A percentile compares a stretch with the other conserved stretches of the same genome.
phyloP scores from a whole-genome alignment of 306 rosid species.

The Comarum palustre region DNA sequence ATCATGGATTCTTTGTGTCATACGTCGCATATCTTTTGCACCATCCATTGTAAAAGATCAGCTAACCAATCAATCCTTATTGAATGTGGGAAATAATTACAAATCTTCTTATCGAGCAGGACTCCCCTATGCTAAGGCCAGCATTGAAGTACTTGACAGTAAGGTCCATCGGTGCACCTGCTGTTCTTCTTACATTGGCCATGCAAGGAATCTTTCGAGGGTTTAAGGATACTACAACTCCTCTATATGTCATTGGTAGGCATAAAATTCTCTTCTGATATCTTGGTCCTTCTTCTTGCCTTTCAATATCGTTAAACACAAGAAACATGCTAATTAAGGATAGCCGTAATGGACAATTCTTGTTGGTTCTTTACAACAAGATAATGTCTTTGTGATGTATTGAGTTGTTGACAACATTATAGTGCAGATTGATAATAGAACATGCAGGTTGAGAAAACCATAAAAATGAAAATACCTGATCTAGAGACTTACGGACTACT shows the following conservation, averaged over 20 bases:
- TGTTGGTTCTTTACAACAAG: neutral
- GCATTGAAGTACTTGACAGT: constrained; percentile 71
- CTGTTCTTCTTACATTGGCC: constrained; percentile 96
- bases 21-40: neutral
- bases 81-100: constrained; percentile 1
- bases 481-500: neutral
- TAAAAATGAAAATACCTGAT: neutral
- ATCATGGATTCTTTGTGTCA: neutral
- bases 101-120: constrained; percentile 34
- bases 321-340: neutral
- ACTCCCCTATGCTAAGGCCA: constrained; percentile 72
- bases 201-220: constrained; percentile 98
- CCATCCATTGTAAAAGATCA: neutral
- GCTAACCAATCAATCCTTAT: neutral
- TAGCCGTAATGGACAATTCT: neutral
- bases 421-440: neutral
- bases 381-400: neutral
- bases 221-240: constrained; percentile 92
- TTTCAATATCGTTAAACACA: neutral
- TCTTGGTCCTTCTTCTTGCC: neutral
- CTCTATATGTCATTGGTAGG: constrained; percentile 81
- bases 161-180: constrained; percentile 93
- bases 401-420: neutral
- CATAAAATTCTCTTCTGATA: neutral
- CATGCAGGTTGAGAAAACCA: neutral